A percentile compares a stretch with the other conserved stretches of the same genome.
These are phyloP conservation scores for Microdochium paspali DNA, from an alignment of 2,329 filamentous ascomycete species.

Conservation along the genomic window DNA sequence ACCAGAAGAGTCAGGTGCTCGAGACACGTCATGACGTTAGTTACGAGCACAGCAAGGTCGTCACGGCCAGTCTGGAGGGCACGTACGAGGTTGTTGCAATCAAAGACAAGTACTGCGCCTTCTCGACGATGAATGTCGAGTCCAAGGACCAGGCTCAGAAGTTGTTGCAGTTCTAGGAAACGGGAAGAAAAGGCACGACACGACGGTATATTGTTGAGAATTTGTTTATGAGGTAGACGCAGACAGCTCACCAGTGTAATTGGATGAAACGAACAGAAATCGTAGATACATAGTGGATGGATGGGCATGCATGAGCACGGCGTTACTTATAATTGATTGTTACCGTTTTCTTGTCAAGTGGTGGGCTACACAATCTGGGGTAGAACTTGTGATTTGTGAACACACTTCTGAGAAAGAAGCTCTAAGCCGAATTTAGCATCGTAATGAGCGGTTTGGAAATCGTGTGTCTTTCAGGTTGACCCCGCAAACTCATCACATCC, in stretches of 20 bases:
- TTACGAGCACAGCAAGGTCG: conserved; percentile 69
- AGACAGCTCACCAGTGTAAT: too few relatives aligned
- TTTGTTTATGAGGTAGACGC: too few relatives aligned
- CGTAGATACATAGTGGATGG: conserved; percentile 2
- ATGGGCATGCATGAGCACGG: conserved; percentile 18
- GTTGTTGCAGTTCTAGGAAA: conserved; percentile 19
- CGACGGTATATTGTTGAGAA: conserved; percentile 1
- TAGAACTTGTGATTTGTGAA: too few relatives aligned
- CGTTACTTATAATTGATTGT: conserved; percentile 8
- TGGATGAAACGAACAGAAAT: conserved; percentile 5
- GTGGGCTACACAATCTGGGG: too few relatives aligned
- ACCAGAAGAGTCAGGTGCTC: conserved; percentile 68
- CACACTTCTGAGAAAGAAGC: too few relatives aligned
- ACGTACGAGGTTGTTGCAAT: conserved; percentile 97
- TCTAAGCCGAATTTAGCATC: too few relatives aligned
- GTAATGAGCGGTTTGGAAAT: too few relatives aligned
- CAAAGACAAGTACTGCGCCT: conserved; percentile 86
- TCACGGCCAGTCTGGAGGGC: conserved; percentile 84
- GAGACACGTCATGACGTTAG: conserved; percentile 87
- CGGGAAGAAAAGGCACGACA: neutral
- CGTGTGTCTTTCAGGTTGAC: too few relatives aligned
- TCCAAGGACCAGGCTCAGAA: conserved; percentile 37
- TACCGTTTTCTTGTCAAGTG: neutral
- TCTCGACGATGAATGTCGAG: conserved; percentile 59
- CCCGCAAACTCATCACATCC: too few relatives aligned